These are phyloP conservation scores for Teratosphaeria epicoccoides DNA, from an alignment of 2,329 filamentous ascomycete genomes.

Conservation along the genomic window DNA sequence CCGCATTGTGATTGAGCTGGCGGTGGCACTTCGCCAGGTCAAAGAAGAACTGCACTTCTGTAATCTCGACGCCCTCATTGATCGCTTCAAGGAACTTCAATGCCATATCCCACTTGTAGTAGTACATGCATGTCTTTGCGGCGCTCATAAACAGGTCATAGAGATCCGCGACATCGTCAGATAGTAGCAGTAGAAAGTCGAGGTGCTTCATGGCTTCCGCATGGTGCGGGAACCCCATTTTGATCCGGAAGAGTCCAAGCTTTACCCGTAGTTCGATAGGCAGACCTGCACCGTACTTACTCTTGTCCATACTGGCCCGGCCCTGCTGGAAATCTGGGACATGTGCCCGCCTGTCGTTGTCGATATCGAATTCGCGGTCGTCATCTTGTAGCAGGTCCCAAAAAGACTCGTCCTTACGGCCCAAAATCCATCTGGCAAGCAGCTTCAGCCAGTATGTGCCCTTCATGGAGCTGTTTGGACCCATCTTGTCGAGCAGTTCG, in stretches of 20 bases:
- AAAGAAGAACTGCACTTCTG: conserved; percentile 41
- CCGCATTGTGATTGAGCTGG: conserved; percentile 34
- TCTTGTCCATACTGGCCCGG: conserved; percentile 34
- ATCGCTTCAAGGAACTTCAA: conserved; percentile 48
- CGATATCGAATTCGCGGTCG: conserved; percentile 83
- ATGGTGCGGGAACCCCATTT: conserved; percentile 48
- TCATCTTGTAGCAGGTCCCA: conserved; percentile 63
- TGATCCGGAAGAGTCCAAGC: conserved; percentile 72
- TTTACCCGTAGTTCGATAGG: conserved; percentile 77
- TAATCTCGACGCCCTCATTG: conserved; percentile 30
- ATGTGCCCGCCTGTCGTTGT: conserved; percentile 53
- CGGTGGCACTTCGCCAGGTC: conserved; percentile 55
- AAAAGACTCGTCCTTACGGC: conserved; percentile 58
- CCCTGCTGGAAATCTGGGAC: conserved; percentile 51
- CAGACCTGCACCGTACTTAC: conserved; percentile 59
- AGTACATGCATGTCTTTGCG: conserved; percentile 47
- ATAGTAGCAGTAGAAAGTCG: conserved; percentile 43
- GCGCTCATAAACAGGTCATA: conserved; percentile 70
- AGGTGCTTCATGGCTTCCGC: conserved; percentile 54
- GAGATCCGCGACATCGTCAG: conserved; percentile 54
- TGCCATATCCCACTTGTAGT: conserved; percentile 43
- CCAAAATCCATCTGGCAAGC: conserved; percentile 71
- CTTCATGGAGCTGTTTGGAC: conserved; percentile 37
- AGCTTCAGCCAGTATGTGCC: conserved; percentile 61
- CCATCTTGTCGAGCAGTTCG: conserved; percentile 54